Conservation (phyloP, 768 basidiomycete genomes). For the Clavulina sp. region DNA sequence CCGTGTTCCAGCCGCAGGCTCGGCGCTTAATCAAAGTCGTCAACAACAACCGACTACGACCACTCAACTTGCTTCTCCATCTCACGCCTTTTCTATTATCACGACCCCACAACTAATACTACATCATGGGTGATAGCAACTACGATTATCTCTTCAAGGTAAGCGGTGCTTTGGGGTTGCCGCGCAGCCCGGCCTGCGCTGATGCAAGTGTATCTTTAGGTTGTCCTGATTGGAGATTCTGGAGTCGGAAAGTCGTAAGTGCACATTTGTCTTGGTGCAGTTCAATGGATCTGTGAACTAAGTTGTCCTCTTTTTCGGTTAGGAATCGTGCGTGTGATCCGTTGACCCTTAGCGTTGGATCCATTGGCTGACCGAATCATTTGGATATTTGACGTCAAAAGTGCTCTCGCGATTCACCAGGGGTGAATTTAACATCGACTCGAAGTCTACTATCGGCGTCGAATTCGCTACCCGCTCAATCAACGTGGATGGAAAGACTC, state of each 20-base stretch:
- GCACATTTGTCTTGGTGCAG: constrained; percentile 9
- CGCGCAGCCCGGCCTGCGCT: not conserved
- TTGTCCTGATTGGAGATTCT: constrained; percentile 97
- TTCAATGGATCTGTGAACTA: not conserved
- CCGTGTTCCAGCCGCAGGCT: no score
- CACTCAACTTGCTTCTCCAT: no score
- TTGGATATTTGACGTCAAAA: constrained; percentile 19
- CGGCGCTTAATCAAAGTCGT: no score
- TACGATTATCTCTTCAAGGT: constrained; percentile 99
- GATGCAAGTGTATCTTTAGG: constrained; percentile 28
- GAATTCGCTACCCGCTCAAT: constrained; percentile 96
- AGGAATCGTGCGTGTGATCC: not conserved
- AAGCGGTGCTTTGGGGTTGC: constrained; percentile 7
- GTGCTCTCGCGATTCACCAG: constrained; percentile 99
- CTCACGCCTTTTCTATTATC: no score
- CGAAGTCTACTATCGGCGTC: constrained; percentile 98
- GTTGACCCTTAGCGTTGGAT: constrained; percentile 42
- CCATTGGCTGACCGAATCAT: not conserved
- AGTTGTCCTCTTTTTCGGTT: not conserved
- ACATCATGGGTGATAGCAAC: constrained; percentile 81
- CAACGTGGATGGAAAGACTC: constrained; percentile 87
- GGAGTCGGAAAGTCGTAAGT: constrained; percentile 99
- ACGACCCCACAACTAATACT: no score
- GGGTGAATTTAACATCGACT: constrained; percentile 98
- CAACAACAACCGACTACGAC: no score